Conservation (phyloP, 768 basidiomycete genomes). For the Panus rudis region DNA sequence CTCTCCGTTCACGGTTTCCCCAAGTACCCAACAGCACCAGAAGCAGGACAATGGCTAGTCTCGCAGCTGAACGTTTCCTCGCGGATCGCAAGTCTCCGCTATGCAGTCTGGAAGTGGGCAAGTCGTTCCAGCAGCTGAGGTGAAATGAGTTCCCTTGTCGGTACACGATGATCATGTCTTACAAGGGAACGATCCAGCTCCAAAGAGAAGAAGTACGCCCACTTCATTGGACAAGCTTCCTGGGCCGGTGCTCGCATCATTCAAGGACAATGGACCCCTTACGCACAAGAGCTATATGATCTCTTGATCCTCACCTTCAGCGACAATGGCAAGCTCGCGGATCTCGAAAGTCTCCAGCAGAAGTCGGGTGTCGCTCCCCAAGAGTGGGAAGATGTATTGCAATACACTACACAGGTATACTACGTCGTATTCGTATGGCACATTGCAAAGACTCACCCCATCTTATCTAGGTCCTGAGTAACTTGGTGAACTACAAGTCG, state of each 20-base stretch:
- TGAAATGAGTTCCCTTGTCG: conserved; percentile 18
- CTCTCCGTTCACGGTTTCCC: too few species aligned
- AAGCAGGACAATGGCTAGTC: conserved; percentile 28
- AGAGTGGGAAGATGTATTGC: conserved; percentile 65
- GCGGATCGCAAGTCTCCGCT: conserved; percentile 74
- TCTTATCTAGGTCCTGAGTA: conserved; percentile 39
- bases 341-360: conserved; percentile 46
- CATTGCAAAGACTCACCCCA: neutral
- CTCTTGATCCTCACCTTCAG: conserved; percentile 66
- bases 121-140: conserved; percentile 67
- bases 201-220: conserved; percentile 74
- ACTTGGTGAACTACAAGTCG: conserved; percentile 67
- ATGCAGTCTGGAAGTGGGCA: conserved; percentile 61
- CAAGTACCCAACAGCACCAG: too few species aligned
- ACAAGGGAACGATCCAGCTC: conserved; percentile 33
- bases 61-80: conserved; percentile 52
- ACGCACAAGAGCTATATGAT: conserved; percentile 63
- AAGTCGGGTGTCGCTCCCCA: conserved; percentile 45
- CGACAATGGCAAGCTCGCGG: conserved; percentile 46
- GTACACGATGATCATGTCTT: neutral
- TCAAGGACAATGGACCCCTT: conserved; percentile 76
- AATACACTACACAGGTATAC: conserved; percentile 66
- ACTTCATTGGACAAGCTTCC: conserved; percentile 61
- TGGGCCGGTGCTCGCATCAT: conserved; percentile 86
- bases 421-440: neutral